phyloP scores from a whole-genome alignment of 116 monocot species.

The Papilionanthe hybrid region DNA sequence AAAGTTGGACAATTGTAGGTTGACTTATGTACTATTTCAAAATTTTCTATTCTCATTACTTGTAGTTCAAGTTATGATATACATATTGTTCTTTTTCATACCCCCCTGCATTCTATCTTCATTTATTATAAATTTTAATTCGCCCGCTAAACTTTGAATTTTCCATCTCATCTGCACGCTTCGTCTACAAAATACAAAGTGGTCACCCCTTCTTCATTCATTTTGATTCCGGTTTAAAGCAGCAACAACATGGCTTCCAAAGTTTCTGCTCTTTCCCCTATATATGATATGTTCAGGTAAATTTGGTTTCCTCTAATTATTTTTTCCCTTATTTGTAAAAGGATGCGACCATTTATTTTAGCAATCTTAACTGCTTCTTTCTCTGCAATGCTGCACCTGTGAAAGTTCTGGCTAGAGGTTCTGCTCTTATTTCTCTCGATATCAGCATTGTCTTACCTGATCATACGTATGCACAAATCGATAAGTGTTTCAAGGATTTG shows the following conservation, averaged over 20 bases:
- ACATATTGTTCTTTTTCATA: too few relatives aligned
- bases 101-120: too few relatives aligned
- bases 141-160: too few relatives aligned
- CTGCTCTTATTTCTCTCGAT: constrained; percentile 74
- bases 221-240: not conserved
- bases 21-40: too few relatives aligned
- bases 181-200: too few relatives aligned
- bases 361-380: not conserved
- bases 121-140: too few relatives aligned
- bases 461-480: constrained; percentile 76
- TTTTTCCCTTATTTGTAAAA: not conserved
- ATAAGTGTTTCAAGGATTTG: too few relatives aligned
- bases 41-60: too few relatives aligned
- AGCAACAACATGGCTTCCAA: constrained; percentile 36
- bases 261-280: constrained; percentile 60
- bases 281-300: constrained; percentile 87
- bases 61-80: too few relatives aligned
- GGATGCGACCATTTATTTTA: not conserved
- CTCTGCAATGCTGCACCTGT: constrained; percentile 39
- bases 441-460: constrained; percentile 85
- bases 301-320: not conserved
- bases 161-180: too few relatives aligned
- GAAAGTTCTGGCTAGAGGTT: constrained; percentile 68
- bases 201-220: not conserved
- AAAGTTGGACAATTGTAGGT: too few relatives aligned